These are phyloP conservation scores for Rhypophila decipiens DNA, from an alignment of 495 filamentous ascomycete species.

Conservation along the genomic window DNA sequence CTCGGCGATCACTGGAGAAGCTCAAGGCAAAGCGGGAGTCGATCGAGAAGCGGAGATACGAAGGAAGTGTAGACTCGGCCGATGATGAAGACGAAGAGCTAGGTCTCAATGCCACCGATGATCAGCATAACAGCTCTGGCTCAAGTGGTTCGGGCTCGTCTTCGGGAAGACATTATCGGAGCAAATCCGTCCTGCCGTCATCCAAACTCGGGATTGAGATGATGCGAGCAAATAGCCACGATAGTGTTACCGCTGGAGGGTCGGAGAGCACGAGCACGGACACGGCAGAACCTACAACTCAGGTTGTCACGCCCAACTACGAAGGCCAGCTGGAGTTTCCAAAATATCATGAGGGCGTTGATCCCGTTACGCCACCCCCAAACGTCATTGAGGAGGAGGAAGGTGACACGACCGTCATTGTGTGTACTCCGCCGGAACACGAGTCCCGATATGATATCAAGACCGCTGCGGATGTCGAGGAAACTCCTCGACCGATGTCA, in stretches of 20 bases:
- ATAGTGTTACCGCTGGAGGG: constrained; percentile 57
- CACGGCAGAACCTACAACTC: constrained; percentile 30
- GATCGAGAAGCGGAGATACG: constrained; percentile 65
- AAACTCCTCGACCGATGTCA: constrained; percentile 24
- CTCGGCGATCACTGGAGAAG: constrained; percentile 70
- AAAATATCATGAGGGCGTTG: background rate
- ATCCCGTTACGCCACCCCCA: constrained; percentile 10
- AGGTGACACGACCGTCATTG: constrained; percentile 15
- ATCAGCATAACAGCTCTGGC: constrained; percentile 38
- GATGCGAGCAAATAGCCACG: constrained; percentile 91
- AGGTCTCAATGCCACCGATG: constrained; percentile 56
- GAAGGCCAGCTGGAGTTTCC: constrained; percentile 22
- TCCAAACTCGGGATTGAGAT: constrained; percentile 90
- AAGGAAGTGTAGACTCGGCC: constrained; percentile 71
- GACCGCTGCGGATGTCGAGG: constrained; percentile 12
- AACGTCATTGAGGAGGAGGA: constrained; percentile 8
- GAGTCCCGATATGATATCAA: background rate
- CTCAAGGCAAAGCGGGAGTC: constrained; percentile 70
- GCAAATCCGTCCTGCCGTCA: constrained; percentile 39
- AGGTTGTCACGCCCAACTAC: constrained; percentile 33
- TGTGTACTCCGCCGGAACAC: constrained; percentile 19
- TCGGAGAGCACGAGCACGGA: constrained; percentile 27
- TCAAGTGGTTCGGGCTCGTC: constrained; percentile 42
- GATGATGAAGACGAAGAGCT: constrained; percentile 93
- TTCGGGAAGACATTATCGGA: constrained; percentile 28